Percentiles rank a stretch among this genome's conserved stretches.
Conservation (phyloP, 2,329 filamentous ascomycete genomes). For the Trichoderma atroviride region DNA sequence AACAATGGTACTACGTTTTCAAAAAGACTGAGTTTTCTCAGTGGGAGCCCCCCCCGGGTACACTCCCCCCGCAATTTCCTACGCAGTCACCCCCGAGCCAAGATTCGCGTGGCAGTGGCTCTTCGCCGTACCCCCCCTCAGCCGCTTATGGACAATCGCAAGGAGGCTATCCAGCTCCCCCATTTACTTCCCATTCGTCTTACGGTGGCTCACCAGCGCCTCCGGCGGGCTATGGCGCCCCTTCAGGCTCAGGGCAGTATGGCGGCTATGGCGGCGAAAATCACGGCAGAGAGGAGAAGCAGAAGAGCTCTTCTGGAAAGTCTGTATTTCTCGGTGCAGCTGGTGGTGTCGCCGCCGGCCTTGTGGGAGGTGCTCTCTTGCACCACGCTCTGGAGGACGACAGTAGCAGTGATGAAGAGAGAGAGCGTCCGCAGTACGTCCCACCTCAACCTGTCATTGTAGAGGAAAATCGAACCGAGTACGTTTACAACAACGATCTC, state of each 20-base stretch:
- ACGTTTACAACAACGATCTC: slow-evolving; percentile 33
- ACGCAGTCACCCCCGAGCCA: slow-evolving; percentile 29
- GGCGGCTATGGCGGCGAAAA: neutral
- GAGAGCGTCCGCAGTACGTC: slow-evolving; percentile 26
- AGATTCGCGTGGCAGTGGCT: slow-evolving; percentile 31
- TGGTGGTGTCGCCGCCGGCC: slow-evolving; percentile 61
- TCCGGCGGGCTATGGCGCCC: slow-evolving; percentile 18
- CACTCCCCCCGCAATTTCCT: slow-evolving; percentile 32
- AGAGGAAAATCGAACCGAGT: slow-evolving; percentile 18
- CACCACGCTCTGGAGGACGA: slow-evolving; percentile 52
- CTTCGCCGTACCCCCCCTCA: slow-evolving; percentile 16
- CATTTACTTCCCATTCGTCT: neutral
- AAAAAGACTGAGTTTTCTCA: slow-evolving; percentile 63
- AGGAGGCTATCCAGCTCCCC: slow-evolving; percentile 16
- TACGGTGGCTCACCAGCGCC: slow-evolving; percentile 4
- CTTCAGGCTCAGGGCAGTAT: neutral
- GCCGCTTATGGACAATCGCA: slow-evolving; percentile 4
- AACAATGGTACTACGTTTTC: slow-evolving; percentile 68
- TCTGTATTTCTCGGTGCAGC: slow-evolving; percentile 61
- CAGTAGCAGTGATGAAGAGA: slow-evolving; percentile 30
- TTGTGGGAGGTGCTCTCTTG: slow-evolving; percentile 60
- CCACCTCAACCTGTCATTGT: slow-evolving; percentile 27
- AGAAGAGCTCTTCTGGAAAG: slow-evolving; percentile 49
- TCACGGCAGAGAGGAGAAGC: neutral
- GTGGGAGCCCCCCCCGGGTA: slow-evolving; percentile 61